phyloP scores from a whole-genome alignment of 192 early-diverging fungal genomes.

The Gigaspora rosea region DNA sequence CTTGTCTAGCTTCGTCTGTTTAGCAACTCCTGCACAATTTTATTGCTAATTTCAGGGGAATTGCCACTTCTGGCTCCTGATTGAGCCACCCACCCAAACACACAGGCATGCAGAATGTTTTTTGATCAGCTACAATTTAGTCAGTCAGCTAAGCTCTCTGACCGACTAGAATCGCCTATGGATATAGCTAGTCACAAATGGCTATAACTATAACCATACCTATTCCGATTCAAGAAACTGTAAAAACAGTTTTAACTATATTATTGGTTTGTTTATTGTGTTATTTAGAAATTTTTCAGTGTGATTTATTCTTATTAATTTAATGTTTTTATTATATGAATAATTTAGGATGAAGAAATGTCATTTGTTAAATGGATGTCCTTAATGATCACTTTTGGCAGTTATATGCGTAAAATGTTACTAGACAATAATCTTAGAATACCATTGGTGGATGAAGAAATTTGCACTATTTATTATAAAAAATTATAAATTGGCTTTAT shows the following conservation, averaged over 20 bases:
- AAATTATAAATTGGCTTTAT: conserved; percentile 5
- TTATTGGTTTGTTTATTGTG: not conserved
- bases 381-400: conserved; percentile 10
- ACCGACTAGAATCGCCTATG: too few relatives aligned
- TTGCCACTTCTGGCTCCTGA: too few relatives aligned
- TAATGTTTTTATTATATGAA: not conserved
- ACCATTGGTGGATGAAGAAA: conserved; percentile 20
- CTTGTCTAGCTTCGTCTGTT: too few relatives aligned
- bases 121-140: too few relatives aligned
- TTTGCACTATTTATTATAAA: conserved; percentile 14
- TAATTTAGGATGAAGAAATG: not conserved
- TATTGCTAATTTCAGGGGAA: too few relatives aligned
- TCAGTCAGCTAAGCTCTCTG: too few relatives aligned
- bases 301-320: conserved; percentile 4
- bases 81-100: too few relatives aligned
- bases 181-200: too few relatives aligned
- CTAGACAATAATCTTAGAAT: not conserved
- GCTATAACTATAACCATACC: too few relatives aligned
- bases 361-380: conserved; percentile 15
- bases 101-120: too few relatives aligned
- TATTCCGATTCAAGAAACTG: too few relatives aligned
- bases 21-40: too few relatives aligned
- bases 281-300: not conserved
- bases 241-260: not conserved
- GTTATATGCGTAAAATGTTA: conserved; percentile 17